These are phyloP conservation scores for Gardenia jasminoides DNA, from an alignment of 257 asterid genomes.

Conservation along the genomic window DNA sequence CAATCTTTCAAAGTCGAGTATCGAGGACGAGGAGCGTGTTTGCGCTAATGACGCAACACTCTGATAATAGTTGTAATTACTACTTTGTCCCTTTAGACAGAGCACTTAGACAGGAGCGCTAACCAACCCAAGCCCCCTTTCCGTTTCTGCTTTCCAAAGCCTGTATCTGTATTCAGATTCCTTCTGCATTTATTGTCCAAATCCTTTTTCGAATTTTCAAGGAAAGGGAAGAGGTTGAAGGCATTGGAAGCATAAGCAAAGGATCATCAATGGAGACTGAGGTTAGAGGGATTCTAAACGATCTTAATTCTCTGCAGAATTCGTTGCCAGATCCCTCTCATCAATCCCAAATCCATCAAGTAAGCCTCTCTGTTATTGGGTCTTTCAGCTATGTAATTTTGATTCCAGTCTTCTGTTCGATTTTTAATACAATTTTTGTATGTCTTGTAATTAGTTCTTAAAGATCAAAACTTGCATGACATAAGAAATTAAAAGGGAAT, in stretches of 20 bases:
- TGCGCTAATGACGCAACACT: too few relatives aligned
- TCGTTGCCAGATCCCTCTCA: conserved; percentile 49
- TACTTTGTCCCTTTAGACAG: too few relatives aligned
- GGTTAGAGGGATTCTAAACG: conserved; percentile 53
- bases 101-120: too few relatives aligned
- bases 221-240: not conserved
- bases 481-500: not conserved
- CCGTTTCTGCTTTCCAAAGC: too few relatives aligned
- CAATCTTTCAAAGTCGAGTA: too few relatives aligned
- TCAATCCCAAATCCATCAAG: conserved; percentile 44
- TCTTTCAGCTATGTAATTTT: not conserved
- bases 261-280: conserved; percentile 55
- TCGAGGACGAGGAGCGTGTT: too few relatives aligned
- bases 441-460: not conserved
- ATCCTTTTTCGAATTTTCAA: not conserved
- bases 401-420: not conserved
- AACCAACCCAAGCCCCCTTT: too few relatives aligned
- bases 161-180: too few relatives aligned
- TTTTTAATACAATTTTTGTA: conserved; percentile 3
- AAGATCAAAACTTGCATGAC: not conserved
- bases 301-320: conserved; percentile 48
- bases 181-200: too few relatives aligned
- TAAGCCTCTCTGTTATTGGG: conserved; percentile 7
- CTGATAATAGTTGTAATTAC: too few relatives aligned
- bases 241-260: not conserved